Evolutionary conservation across 1,284 basidiomycete genomes (phyloP).

Genomic region (Ceratorhiza oryzae-sativae): DNA sequence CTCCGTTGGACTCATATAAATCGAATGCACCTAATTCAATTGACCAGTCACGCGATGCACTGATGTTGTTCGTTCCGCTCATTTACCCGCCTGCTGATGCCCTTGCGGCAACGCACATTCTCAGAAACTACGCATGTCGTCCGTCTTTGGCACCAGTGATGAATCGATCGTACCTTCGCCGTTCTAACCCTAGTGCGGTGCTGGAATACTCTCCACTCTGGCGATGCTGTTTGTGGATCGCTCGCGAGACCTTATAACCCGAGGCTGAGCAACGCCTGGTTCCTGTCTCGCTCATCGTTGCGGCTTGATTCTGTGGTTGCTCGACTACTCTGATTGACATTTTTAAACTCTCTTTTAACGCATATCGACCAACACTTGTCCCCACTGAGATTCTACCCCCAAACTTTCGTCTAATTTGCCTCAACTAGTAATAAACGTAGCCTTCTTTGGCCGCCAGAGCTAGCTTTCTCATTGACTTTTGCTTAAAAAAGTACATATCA

Average conservation of each 20-base stretch:
- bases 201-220: constrained; percentile 26
- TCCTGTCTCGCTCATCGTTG: background rate
- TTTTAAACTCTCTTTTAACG: background rate
- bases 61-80: constrained; percentile 11
- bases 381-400: background rate
- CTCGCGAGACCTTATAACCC: constrained; percentile 21
- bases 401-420: background rate
- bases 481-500: constrained; percentile 2
- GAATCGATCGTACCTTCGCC: constrained; percentile 24
- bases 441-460: background rate
- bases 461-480: background rate
- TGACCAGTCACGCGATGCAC: constrained; percentile 25
- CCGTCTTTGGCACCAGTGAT: constrained; percentile 18
- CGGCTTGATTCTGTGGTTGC: background rate
- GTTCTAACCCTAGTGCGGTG: constrained; percentile 17
- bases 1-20: background rate
- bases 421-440: constrained; percentile 6
- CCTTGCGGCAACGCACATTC: constrained; percentile 11
- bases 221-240: constrained; percentile 25
- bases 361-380: background rate
- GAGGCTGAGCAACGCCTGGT: constrained; percentile 17
- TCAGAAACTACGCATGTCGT: constrained; percentile 27
- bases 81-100: constrained; percentile 24
- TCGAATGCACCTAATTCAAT: constrained; percentile 6
- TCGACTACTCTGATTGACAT: background rate